Conservation (phyloP, 352 stramenopile species). For the Thalassiosira tumida region DNA sequence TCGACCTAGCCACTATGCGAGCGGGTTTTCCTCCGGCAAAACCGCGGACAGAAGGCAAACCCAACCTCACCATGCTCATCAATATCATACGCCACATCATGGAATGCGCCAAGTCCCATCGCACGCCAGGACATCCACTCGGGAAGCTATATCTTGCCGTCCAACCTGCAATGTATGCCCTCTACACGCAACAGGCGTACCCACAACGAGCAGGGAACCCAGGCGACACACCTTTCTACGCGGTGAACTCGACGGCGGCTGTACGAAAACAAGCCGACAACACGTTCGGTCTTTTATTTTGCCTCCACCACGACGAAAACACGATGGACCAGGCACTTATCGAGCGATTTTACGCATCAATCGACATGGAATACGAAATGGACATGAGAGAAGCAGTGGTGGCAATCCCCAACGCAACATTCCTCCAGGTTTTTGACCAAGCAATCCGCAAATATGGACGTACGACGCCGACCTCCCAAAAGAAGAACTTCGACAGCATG, state of each 20-base stretch:
- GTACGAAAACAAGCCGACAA: background rate
- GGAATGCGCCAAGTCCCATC: background rate
- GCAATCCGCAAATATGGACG: background rate
- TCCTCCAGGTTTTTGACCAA: background rate
- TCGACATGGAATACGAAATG: background rate
- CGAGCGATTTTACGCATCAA: background rate
- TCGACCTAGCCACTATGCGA: background rate
- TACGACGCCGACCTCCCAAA: background rate
- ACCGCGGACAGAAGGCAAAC: background rate
- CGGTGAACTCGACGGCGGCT: background rate
- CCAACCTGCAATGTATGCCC: background rate
- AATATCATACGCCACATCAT: background rate
- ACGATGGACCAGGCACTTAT: background rate
- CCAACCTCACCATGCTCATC: background rate
- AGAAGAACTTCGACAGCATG: background rate
- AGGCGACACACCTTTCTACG: background rate
- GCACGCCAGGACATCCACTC: background rate
- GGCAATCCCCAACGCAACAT: background rate
- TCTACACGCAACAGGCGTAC: background rate
- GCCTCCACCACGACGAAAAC: background rate
- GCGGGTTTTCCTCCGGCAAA: background rate
- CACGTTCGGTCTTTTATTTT: background rate
- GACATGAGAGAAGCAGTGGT: background rate
- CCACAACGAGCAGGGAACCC: background rate
- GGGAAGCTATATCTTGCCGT: background rate